Conservation (phyloP, 441 rosid species). For the Theobroma grandiflorum region DNA sequence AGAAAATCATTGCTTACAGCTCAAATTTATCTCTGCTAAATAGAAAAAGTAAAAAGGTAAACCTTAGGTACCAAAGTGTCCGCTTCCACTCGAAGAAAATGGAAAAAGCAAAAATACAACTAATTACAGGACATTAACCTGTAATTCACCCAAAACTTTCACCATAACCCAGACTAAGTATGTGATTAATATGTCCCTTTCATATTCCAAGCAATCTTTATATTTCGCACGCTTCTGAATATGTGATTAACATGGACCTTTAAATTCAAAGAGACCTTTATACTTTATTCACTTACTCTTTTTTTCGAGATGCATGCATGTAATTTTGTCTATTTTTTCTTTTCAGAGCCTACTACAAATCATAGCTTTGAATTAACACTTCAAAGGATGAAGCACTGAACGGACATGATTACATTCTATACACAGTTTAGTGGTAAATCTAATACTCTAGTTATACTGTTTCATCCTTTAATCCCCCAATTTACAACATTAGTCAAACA, state of each 20-base stretch:
- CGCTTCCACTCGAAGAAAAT: neutral
- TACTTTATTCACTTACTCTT: neutral
- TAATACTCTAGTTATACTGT: neutral
- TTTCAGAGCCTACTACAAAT: neutral
- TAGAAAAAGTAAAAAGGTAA: neutral
- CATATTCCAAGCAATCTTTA: neutral
- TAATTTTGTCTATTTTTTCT: neutral
- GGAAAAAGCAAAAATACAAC: neutral
- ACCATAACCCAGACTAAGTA: neutral
- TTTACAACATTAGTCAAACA: conserved; percentile 1
- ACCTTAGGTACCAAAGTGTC: neutral
- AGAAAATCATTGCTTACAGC: neutral
- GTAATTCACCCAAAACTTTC: neutral
- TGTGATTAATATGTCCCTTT: neutral
- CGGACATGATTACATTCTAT: neutral
- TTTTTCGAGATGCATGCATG: neutral
- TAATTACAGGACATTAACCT: neutral
- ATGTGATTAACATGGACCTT: neutral
- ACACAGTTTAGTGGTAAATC: neutral
- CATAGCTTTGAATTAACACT: neutral
- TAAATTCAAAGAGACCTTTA: neutral
- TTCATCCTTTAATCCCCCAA: neutral
- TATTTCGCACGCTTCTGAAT: neutral
- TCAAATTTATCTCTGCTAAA: neutral
- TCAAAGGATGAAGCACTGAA: neutral